A percentile compares a stretch with the other conserved stretches of the same genome.
Evolutionary conservation across 2,329 filamentous ascomycete genomes (phyloP).

Genomic region (Apiospora malaysiana): DNA sequence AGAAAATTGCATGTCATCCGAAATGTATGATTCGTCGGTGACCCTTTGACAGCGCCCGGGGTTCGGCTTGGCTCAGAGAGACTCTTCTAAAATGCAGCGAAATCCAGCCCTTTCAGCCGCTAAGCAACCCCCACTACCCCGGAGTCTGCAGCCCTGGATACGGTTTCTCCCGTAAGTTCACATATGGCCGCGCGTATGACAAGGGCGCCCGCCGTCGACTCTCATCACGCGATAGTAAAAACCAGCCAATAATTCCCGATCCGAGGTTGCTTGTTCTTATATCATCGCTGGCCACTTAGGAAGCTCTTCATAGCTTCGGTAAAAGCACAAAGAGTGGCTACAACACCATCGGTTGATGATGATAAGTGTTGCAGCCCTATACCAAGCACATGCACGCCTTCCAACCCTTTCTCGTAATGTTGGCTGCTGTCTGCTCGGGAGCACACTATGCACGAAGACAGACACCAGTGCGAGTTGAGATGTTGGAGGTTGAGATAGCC

Average conservation of each 20-base stretch:
- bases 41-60: not conserved
- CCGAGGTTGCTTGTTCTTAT: not conserved
- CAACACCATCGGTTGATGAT: not conserved
- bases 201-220: not conserved
- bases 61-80: not conserved
- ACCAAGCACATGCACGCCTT: not conserved
- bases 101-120: constrained; percentile 10
- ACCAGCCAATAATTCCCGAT: not conserved
- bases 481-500: not conserved
- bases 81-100: not conserved
- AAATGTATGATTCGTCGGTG: constrained; percentile 4
- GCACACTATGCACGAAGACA: no score
- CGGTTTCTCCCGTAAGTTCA: constrained; percentile 16
- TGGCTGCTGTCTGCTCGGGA: no score
- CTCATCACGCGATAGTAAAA: not conserved
- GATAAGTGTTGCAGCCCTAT: no score
- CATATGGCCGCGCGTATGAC: not conserved
- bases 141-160: constrained; percentile 7
- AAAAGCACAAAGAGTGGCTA: not conserved
- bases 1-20: not conserved
- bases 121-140: constrained; percentile 10
- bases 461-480: no score
- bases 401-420: no score
- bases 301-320: not conserved
- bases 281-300: not conserved